Conservation (phyloP, 345 rosid species). For the Boechera divaricarpa region DNA sequence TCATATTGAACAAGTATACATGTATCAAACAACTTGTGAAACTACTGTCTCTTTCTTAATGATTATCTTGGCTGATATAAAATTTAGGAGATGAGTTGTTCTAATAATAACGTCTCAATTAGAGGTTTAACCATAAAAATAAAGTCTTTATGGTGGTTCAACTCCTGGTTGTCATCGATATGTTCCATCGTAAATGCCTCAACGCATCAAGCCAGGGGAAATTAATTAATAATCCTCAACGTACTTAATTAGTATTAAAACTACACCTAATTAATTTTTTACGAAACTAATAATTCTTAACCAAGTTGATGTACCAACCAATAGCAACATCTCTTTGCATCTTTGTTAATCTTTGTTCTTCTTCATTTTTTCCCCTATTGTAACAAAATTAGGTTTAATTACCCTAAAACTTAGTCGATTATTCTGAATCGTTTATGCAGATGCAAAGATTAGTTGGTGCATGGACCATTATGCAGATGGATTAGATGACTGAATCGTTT, state of each 20-base stretch:
- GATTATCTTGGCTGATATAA: not conserved
- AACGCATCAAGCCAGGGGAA: constrained; percentile 25
- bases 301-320: constrained; percentile 36
- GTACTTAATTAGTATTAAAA: not conserved
- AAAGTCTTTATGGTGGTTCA: constrained; percentile 37
- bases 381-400: not conserved
- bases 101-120: constrained; percentile 14
- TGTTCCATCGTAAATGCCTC: constrained; percentile 39
- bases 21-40: constrained; percentile 23
- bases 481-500: constrained; percentile 9
- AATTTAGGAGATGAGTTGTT: constrained; percentile 13
- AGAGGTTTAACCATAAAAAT: constrained; percentile 20
- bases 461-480: not conserved
- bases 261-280: not conserved
- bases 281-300: constrained; percentile 14
- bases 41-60: constrained; percentile 18
- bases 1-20: not conserved
- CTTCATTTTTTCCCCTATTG: not conserved
- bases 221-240: not conserved
- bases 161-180: constrained; percentile 40
- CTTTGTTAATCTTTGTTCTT: not conserved
- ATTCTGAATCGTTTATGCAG: not conserved
- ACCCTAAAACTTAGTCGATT: not conserved
- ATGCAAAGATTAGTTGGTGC: too few species aligned
- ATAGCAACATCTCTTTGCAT: not conserved